Evolutionary conservation across 306 rosid species (phyloP), one percentile per base, ranked within the genome.

Genomic region (Cercis canadensis): DNA sequence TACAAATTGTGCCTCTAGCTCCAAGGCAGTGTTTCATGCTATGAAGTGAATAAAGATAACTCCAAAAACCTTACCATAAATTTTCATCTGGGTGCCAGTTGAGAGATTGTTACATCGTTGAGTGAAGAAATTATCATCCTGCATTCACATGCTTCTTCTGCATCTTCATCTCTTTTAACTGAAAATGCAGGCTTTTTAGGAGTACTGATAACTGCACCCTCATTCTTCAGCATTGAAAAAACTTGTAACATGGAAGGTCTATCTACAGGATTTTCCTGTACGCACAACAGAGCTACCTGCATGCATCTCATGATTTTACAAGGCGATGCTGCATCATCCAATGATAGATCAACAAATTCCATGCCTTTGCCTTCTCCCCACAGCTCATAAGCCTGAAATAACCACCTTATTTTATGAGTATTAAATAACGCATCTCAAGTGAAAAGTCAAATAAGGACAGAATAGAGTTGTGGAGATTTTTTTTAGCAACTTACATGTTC

Each of bases 171-270:
- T 19, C 31, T 46, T 69, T 40, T 45, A 0, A 5, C 4, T 1
- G 77, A 62, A 68, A 71, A 83, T 18, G 82, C 82, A 7, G 74
- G 73, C 43, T 13, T 75, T 29, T 55, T 67, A 32, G 84, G 84
- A 49, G 5, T 32, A 4, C n/a, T 29, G 14, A 76, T 14, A 16
- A 62, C 68, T 29, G 21, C 74, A 13, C 69, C 63, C 5, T 77
- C 52, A 50, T 41, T 54, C 43, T 74, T 79, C 58, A 83, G 79
- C 79, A 79, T 67, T 37, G 82, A 79, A 43, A 33, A 62, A n/a
- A 83, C 70, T 47, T 83, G 74, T 55, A 83, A 34, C 85, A 84
- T 80, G 5, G 84, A 36, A 11, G 87, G 82, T 61, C 87, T 75
- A 44, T 79, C 71, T 0, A 55, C 70, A 0, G 84, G 71, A n/a